Evolutionary conservation across 345 rosid species (phyloP), one percentile per base, ranked within the genome.

Genomic region (Gynandropsis gynandra): DNA sequence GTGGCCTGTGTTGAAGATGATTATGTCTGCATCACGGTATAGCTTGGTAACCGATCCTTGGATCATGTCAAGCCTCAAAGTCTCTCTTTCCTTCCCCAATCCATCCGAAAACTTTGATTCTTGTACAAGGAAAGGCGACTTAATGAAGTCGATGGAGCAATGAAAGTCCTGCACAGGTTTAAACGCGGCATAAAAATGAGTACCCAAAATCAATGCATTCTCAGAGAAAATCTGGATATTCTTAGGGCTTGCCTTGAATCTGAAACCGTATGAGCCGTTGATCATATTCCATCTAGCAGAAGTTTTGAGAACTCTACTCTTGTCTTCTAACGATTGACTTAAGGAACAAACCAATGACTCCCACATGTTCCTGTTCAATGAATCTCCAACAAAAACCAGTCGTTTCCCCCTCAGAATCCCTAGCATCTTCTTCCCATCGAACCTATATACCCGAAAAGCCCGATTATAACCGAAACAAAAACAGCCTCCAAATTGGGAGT

Each of bases 281-380:
- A 62, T 69, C 39, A 67, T 72, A 47, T 71, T 76, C 15, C 54
- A 64, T 50, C 56, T 58, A n/a, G 66, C 75, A 4, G 70, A 61
- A 66, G 66, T 72, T 56, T 73, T 79, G 20, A 46, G 64, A 45
- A 81, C 58, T 53, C 67, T 73, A 56, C 60, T 74, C 42, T 76
- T 74, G 11, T 81, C 73, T 68, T 65, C 68, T 40, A 76, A 20
- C 12, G 95, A 76, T 53, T 79, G 77, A 53, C 84, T 68, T 64
- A 80, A 58, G 4, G 70, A 64, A 72, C 89, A 85, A 7, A 77
- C 80, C 56, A 81, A 16, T 41, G 86, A 77, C 56, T 83, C 80
- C 88, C 94, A 84, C 88, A 81, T 81, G 72, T 79, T 81, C 67
- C 88, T 63, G 10, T 79, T 81, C 69, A 79, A 49, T 1, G 88